These are phyloP conservation scores for Talaromyces sp. DNA, from an alignment of 2,329 filamentous ascomycete species.

Conservation along the genomic window DNA sequence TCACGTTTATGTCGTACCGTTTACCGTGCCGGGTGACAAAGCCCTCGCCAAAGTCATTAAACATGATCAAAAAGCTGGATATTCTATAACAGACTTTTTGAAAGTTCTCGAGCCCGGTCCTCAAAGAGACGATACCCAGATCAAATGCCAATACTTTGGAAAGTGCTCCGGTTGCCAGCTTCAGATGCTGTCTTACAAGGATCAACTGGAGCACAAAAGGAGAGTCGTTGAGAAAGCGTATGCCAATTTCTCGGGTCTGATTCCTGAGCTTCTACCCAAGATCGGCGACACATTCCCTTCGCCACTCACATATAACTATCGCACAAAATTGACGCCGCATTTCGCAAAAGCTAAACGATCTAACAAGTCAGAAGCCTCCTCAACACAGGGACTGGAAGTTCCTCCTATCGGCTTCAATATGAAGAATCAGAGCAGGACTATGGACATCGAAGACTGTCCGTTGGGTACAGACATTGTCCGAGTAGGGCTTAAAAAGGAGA, in stretches of 20 bases:
- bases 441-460: conserved; percentile 97
- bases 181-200: conserved; percentile 88
- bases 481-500: conserved; percentile 71
- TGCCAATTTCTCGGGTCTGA: conserved; percentile 80
- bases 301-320: conserved; percentile 86
- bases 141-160: conserved; percentile 82
- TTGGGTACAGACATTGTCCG: conserved; percentile 86
- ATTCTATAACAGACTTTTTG: conserved; percentile 78
- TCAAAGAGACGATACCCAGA: conserved; percentile 69
- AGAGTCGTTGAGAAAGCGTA: conserved; percentile 87
- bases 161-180: conserved; percentile 91
- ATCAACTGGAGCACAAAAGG: conserved; percentile 81
- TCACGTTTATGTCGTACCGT: conserved; percentile 81
- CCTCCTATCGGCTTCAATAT: conserved; percentile 87
- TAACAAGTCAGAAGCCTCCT: conserved; percentile 45
- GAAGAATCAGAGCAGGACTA: conserved; percentile 72
- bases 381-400: conserved; percentile 39
- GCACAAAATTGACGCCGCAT: conserved; percentile 95
- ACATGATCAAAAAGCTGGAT: conserved; percentile 62
- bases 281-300: conserved; percentile 84
- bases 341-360: conserved; percentile 70
- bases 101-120: conserved; percentile 69
- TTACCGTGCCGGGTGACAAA: conserved; percentile 78
- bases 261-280: conserved; percentile 68
- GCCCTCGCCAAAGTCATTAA: conserved; percentile 74